Base-by-base conservation (phyloP, 1,284 basidiomycete genomes). In the Heterobasidion annosum region DNA sequence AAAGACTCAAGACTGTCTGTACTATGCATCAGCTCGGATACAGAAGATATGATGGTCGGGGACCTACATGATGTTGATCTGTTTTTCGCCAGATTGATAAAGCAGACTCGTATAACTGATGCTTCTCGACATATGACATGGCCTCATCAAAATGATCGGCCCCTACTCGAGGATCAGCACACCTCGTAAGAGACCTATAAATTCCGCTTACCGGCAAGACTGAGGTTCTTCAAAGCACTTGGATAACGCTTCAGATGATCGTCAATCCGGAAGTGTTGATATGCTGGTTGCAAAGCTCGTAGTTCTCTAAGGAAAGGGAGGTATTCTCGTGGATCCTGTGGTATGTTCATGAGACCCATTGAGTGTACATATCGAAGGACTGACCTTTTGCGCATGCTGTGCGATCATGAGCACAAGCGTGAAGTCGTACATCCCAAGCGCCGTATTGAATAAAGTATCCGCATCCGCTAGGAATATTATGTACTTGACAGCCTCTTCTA, bases 401-500 rank as follows among this genome's bases (percentile, higher is more conserved):
- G 97, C 96, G 40, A 99, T 82, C 85, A 99, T 87, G 35, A 99
- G 76, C 1, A 98, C 95, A 2, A 99, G 76, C 19, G 90, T 85
- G 70, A 99, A 98, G 69, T 99, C 93, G 69, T 99, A 99, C 93
- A 98, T 98, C 25, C 97, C 96, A 25, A 99, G 78, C 1, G 97
- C 97, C 5, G 91, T 90, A 66, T 98, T 86, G 71, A 95, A 99
- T 2, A 99, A 78, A 58, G 80, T 81, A 63, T 99, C 86, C 0
- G 94, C 93, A 64, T 98, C 93, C 15, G 93, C 93, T 34, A 99
- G 80, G 77, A 98, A 99, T 67, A 99, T 97, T 68, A 99, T 89
- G 65, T 99, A 99, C 68, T 96, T 98, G 64, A 98, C 90, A 2
- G 96, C 96, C 55, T 98, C 94, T 65, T 98, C 93, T 4, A 97